phyloP scores from a whole-genome alignment of 306 rosid species.

The Rosa chinensis region DNA sequence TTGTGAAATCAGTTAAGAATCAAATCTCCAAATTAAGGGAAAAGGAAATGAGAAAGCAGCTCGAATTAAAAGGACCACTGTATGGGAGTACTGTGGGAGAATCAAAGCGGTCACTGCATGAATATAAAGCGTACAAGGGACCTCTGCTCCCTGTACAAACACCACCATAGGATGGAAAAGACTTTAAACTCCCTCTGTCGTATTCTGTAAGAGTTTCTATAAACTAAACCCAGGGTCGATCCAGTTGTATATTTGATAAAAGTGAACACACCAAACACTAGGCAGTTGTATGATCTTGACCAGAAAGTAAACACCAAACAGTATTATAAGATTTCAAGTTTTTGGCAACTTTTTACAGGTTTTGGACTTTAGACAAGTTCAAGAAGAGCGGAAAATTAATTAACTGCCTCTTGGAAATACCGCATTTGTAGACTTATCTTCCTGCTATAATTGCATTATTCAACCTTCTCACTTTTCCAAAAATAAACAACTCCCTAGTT shows the following conservation, averaged over 20 bases:
- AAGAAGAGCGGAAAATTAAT: neutral
- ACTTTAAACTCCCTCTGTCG: neutral
- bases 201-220: neutral
- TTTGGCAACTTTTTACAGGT: neutral
- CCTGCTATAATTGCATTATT: neutral
- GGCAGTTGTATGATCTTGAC: slow-evolving; percentile 6
- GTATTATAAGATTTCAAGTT: slow-evolving; percentile 6
- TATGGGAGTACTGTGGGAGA: slow-evolving; percentile 19
- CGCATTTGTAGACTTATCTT: neutral
- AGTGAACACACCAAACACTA: slow-evolving; percentile 11
- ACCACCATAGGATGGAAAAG: neutral
- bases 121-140: neutral
- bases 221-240: neutral
- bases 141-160: neutral
- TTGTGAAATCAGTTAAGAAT: neutral
- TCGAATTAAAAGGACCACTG: slow-evolving; percentile 12
- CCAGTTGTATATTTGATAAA: slow-evolving; percentile 7
- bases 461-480: slow-evolving; percentile 9
- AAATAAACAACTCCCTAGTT: neutral
- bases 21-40: neutral
- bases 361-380: neutral
- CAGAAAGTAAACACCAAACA: slow-evolving; percentile 2
- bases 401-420: slow-evolving; percentile 7
- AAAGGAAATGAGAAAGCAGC: neutral
- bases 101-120: slow-evolving; percentile 7